Base-by-base conservation (phyloP, 2,329 filamentous ascomycete genomes). In the Incumbomyces lentus region DNA sequence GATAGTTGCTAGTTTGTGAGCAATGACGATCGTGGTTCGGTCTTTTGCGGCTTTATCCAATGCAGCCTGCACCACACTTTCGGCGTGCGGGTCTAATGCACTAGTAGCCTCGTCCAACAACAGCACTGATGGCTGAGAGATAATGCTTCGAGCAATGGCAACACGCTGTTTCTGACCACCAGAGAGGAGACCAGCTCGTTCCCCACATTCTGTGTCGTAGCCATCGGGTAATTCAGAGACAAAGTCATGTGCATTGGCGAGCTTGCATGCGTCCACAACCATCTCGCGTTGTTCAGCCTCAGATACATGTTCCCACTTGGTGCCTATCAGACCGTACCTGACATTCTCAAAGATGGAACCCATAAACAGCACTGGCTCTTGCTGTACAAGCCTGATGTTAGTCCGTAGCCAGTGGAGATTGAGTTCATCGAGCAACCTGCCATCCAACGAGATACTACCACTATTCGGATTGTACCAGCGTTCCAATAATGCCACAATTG, bases 101-200 rank as follows among this genome's bases (percentile, higher is more conserved):
- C 81, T 85, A 1, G 86, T 93, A 2, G 87, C 86, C 63, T 94
- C 87, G 53, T 94, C 86, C 2, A 94, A 78, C 0, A 94, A 74
- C 1, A 93, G 73, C 58, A 93, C 72, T 68, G 84, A 86, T 0
- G 86, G 86, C 55, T 90, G 80, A 4, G 81, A 85, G 17, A 92
- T 82, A 44, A 90, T 75, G 29, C 84, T 84, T 53, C 84, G 72
- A 2, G 86, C 84, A 61, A 92, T 90, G 10, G 85, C 85, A 56
- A 93, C 86, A 52, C 89, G 82, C 64, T 95, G 89, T 62, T 92
- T 90, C 66, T 95, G 88, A n/a, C 88, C 88, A 60, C 89, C 88
- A 42, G 83, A 89, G 8, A 95, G 72, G 38, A 90, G 67, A 53
- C 88, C 86, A 8, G 86, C 87, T 51, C 85, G 77, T 63, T 90